Conservation (phyloP, 106 monocot species). For the Triglochin maritima region DNA sequence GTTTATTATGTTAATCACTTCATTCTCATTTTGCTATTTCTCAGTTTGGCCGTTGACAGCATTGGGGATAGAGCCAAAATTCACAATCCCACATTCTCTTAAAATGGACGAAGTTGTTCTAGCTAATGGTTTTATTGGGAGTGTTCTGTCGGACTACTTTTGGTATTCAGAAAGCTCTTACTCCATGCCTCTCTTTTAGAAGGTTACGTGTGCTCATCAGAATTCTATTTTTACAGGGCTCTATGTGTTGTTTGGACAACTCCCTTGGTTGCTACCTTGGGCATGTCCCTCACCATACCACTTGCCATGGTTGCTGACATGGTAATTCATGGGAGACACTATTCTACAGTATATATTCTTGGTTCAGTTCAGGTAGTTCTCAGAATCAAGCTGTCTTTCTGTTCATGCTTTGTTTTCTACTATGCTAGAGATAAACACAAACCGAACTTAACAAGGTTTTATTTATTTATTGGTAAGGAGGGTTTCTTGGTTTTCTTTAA, state of each 20-base stretch:
- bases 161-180: conserved; percentile 40
- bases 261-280: conserved; percentile 91
- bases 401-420: background rate
- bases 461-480: no score
- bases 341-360: conserved; percentile 87
- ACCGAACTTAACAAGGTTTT: no score
- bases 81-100: conserved; percentile 77
- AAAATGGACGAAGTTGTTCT: conserved; percentile 97
- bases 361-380: conserved; percentile 79
- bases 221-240: conserved; percentile 47
- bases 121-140: conserved; percentile 89
- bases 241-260: conserved; percentile 98
- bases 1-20: no score
- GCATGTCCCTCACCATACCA: conserved; percentile 96
- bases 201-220: background rate
- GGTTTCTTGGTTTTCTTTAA: no score
- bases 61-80: conserved; percentile 90
- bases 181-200: background rate
- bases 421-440: no score
- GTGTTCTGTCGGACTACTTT: conserved; percentile 96
- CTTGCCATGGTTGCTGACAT: conserved; percentile 99
- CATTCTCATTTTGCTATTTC: conserved; percentile 19
- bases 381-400: background rate
- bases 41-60: conserved; percentile 92
- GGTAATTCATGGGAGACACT: conserved; percentile 94